phyloP scores from a whole-genome alignment of 2,329 filamentous ascomycete species.

The Colletotrichum godetiae region DNA sequence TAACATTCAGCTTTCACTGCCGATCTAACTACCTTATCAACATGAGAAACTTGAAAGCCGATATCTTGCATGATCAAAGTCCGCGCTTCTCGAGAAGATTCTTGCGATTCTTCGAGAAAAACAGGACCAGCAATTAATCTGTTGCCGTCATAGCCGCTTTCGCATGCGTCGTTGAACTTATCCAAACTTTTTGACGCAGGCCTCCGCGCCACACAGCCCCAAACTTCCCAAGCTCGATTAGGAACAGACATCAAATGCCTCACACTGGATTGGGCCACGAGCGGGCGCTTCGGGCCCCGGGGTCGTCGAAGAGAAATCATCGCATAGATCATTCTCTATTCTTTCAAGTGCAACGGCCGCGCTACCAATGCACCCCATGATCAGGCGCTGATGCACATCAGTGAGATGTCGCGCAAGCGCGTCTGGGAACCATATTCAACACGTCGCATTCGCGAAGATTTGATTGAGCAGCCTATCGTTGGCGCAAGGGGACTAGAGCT shows the following conservation, averaged over 20 bases:
- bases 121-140: background rate
- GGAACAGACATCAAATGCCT: constrained; percentile 15
- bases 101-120: background rate
- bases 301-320: background rate
- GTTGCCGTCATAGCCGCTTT: constrained; percentile 7
- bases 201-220: background rate
- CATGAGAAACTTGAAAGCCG: background rate
- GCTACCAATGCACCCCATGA: background rate
- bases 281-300: background rate
- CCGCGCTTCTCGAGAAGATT: background rate
- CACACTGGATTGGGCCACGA: background rate
- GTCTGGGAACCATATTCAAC: background rate
- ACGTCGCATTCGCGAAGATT: too few species aligned
- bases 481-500: background rate
- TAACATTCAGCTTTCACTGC: background rate
- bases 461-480: background rate
- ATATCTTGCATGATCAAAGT: background rate
- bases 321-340: background rate
- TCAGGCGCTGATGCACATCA: background rate
- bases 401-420: background rate
- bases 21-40: background rate
- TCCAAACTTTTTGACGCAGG: constrained; percentile 1
- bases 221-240: background rate
- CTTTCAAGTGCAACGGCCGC: background rate
- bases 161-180: constrained; percentile 17